phyloP scores from a whole-genome alignment of 1,139 yeast species.

The Candida albicans region DNA sequence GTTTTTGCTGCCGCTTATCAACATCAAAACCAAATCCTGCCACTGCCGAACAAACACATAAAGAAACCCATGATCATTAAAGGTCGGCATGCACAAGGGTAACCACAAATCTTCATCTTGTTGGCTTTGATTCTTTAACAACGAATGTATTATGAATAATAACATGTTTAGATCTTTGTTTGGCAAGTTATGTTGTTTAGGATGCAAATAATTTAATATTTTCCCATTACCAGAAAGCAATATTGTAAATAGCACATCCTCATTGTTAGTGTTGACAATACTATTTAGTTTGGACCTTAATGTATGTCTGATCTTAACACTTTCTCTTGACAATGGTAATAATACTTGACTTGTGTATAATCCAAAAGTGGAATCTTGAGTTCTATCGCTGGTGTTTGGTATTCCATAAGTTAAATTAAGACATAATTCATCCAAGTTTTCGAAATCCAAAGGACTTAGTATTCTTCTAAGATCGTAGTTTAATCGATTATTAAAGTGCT shows the following conservation, averaged over 20 bases:
- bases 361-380: constrained; percentile 19
- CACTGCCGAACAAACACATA: constrained; percentile 75
- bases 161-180: constrained; percentile 35
- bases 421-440: constrained; percentile 63
- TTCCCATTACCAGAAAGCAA: constrained; percentile 22
- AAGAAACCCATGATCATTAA: constrained; percentile 83
- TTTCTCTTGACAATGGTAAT: constrained; percentile 29
- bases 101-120: constrained; percentile 81
- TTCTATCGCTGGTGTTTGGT: constrained; percentile 6
- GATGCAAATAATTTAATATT: constrained; percentile 34
- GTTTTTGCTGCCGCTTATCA: constrained; percentile 81
- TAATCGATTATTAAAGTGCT: constrained; percentile 68
- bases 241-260: constrained; percentile 38
- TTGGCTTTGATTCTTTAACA: constrained; percentile 15
- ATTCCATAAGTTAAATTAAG: constrained; percentile 47
- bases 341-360: constrained; percentile 30
- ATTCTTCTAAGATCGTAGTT: constrained; percentile 81
- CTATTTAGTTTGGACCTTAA: constrained; percentile 30
- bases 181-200: constrained; percentile 33
- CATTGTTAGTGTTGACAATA: constrained; percentile 8
- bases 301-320: constrained; percentile 35
- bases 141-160: constrained; percentile 29
- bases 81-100: constrained; percentile 89
- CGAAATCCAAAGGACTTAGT: constrained; percentile 66
- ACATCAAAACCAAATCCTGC: constrained; percentile 55